Percentiles rank a stretch among this genome's conserved stretches.
Conservation (phyloP, 306 rosid species). For the Glycine latifolia region DNA sequence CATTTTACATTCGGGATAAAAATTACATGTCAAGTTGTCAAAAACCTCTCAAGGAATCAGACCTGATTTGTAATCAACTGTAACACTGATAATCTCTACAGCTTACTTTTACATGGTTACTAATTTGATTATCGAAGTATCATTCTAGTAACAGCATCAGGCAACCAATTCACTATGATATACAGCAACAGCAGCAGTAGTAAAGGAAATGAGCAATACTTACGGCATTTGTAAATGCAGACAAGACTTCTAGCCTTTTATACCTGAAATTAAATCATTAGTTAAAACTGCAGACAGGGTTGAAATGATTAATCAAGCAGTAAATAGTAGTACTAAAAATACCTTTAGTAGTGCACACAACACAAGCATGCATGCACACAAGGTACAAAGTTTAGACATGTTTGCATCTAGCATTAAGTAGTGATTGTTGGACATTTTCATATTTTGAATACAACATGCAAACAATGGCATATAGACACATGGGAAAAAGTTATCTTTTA, state of each 20-base stretch:
- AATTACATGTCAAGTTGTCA: too few relatives aligned
- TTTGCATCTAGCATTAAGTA: slow-evolving; percentile 13
- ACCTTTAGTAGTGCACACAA: background rate
- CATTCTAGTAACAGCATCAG: slow-evolving; percentile 34
- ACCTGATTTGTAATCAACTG: background rate
- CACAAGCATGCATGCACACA: background rate
- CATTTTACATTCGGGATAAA: too few relatives aligned
- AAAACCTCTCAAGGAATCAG: too few relatives aligned
- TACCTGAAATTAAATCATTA: slow-evolving; percentile 65
- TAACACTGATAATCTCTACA: slow-evolving; percentile 17
- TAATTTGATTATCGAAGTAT: slow-evolving; percentile 3
- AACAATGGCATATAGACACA: background rate
- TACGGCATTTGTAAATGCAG: slow-evolving; percentile 99
- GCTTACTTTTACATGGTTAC: slow-evolving; percentile 10
- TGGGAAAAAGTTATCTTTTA: background rate
- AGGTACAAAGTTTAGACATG: background rate
- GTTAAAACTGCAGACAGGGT: slow-evolving; percentile 22
- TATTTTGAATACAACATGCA: slow-evolving; percentile 29
- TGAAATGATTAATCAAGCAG: slow-evolving; percentile 29
- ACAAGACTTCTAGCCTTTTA: slow-evolving; percentile 89
- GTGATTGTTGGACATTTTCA: slow-evolving; percentile 18
- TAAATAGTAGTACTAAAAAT: slow-evolving; percentile 1
- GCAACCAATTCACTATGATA: background rate
- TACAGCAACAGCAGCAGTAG: slow-evolving; percentile 27
- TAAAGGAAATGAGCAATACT: slow-evolving; percentile 55